phyloP scores from a whole-genome alignment of 805 yeast genomes.

The Diddensiella caesifluorescens region DNA sequence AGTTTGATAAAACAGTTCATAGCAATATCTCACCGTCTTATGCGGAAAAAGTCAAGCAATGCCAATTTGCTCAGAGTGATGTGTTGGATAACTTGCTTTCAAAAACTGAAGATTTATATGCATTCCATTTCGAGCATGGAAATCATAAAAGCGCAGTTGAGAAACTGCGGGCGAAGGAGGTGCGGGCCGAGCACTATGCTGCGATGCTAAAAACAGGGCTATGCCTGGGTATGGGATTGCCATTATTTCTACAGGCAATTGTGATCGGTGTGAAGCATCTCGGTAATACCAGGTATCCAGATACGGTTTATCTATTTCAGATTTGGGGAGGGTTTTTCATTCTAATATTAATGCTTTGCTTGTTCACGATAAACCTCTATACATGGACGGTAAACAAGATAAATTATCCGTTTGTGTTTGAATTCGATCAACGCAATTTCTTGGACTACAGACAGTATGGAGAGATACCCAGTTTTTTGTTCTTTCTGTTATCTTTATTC shows the following conservation, averaged over 20 bases:
- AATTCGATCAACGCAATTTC: slow-evolving; percentile 65
- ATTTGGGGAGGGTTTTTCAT: slow-evolving; percentile 90
- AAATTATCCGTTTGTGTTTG: slow-evolving; percentile 89
- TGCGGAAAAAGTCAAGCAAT: slow-evolving; percentile 55
- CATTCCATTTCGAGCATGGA: slow-evolving; percentile 62
- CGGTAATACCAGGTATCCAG: slow-evolving; percentile 39
- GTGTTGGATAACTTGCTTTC: slow-evolving; percentile 57
- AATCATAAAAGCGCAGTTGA: slow-evolving; percentile 69
- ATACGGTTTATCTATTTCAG: slow-evolving; percentile 63
- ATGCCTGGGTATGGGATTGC: slow-evolving; percentile 62
- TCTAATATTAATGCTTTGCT: slow-evolving; percentile 50
- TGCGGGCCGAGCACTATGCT: slow-evolving; percentile 34
- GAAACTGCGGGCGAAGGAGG: slow-evolving; percentile 50
- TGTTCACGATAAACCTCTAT: slow-evolving; percentile 63
- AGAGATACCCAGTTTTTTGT: slow-evolving; percentile 54
- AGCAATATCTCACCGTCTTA: slow-evolving; percentile 42
- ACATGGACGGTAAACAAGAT: slow-evolving; percentile 72
- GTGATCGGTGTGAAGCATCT: slow-evolving; percentile 45
- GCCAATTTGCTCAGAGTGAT: slow-evolving; percentile 54
- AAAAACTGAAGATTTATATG: slow-evolving; percentile 62
- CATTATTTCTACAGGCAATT: slow-evolving; percentile 59
- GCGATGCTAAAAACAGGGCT: slow-evolving; percentile 58
- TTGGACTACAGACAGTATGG: slow-evolving; percentile 62
- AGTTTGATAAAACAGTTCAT: slow-evolving; percentile 72
- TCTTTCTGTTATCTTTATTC: slow-evolving; percentile 53